phyloP scores from a whole-genome alignment of 192 early-diverging fungal species.

The Gigaspora rosea region DNA sequence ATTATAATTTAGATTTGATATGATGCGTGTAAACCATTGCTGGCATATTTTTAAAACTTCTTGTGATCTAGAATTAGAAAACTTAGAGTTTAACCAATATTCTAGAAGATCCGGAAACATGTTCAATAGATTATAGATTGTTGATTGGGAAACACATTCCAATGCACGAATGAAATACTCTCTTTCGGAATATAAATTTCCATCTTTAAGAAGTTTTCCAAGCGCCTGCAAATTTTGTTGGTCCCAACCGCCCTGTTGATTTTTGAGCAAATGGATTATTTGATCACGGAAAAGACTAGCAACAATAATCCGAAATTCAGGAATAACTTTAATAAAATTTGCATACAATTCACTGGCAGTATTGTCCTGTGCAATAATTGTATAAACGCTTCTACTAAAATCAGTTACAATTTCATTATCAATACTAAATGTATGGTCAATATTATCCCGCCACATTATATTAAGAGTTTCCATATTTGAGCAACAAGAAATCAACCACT shows the following conservation, averaged over 20 bases:
- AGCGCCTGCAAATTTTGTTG: not conserved
- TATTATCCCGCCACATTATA: not conserved
- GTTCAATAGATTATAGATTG: not conserved
- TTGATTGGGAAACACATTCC: not conserved
- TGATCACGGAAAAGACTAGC: not conserved
- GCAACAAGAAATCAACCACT: not conserved
- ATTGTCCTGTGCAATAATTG: not conserved
- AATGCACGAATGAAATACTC: not conserved
- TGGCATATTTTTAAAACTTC: not conserved
- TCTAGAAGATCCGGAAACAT: not conserved
- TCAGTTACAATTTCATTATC: not conserved
- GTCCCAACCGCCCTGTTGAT: not conserved
- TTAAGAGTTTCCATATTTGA: not conserved
- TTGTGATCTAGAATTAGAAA: not conserved
- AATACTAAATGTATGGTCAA: not conserved
- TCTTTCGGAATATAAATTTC: not conserved
- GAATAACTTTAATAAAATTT: not conserved
- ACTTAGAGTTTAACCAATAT: not conserved
- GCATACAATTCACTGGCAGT: not conserved
- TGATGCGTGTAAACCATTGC: too few relatives aligned
- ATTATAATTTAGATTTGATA: too few relatives aligned
- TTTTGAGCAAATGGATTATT: not conserved
- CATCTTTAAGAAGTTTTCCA: not conserved
- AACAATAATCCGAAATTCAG: not conserved
- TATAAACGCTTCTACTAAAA: too few relatives aligned